Conservation (phyloP, 2,329 filamentous ascomycete genomes). For the Xylaria sp. region DNA sequence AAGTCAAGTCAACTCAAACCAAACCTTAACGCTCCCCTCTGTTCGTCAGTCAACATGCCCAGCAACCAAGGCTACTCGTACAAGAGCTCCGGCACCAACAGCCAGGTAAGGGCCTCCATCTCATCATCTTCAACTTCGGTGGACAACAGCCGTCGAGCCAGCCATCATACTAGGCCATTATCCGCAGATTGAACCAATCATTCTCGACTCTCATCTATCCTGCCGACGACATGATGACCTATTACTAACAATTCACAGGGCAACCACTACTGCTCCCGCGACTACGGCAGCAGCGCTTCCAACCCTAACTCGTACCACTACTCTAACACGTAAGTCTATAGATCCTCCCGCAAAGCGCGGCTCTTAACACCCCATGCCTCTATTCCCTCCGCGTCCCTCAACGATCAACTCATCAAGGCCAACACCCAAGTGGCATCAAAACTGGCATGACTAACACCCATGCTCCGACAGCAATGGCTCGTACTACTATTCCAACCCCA, state of each 20-base stretch:
- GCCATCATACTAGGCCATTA: background rate
- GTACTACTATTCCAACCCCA: slow-evolving; percentile 78
- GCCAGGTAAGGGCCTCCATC: slow-evolving; percentile 57
- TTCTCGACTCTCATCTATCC: background rate
- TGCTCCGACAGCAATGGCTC: slow-evolving; percentile 64
- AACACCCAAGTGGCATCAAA: background rate
- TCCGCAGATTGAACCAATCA: background rate
- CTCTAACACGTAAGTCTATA: slow-evolving; percentile 65
- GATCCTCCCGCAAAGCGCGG: background rate
- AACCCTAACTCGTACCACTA: slow-evolving; percentile 74
- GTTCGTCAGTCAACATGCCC: slow-evolving; percentile 43
- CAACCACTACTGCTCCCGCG: slow-evolving; percentile 73
- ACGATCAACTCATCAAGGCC: background rate
- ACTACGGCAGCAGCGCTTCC: slow-evolving; percentile 66
- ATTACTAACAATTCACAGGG: slow-evolving; percentile 57
- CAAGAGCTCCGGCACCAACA: slow-evolving; percentile 70
- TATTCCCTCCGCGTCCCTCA: too few relatives aligned
- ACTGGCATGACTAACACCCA: background rate
- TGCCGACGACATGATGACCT: background rate
- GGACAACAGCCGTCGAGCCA: background rate
- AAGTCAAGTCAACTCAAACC: background rate
- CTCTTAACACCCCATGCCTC: background rate
- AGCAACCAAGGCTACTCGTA: slow-evolving; percentile 52
- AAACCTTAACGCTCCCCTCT: background rate
- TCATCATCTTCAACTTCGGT: background rate